These are phyloP conservation scores for Periconia sp. DNA, from an alignment of 2,329 filamentous ascomycete species.

Conservation along the genomic window DNA sequence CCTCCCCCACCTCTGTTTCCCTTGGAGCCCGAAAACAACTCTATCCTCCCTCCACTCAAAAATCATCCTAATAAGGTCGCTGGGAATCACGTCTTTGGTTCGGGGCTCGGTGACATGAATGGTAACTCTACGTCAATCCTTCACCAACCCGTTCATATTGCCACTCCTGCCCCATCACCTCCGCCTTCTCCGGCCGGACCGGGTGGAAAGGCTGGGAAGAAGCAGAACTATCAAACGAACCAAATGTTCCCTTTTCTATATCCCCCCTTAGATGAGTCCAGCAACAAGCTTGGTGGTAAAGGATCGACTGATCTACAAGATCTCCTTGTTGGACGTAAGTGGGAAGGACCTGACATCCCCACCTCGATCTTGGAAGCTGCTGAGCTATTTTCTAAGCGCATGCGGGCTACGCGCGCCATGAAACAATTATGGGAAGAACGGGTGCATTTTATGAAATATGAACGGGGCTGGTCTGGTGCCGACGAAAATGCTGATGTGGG, in stretches of 20 bases:
- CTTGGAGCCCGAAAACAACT: slow-evolving; percentile 88
- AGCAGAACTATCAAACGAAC: slow-evolving; percentile 99
- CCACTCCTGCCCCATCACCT: slow-evolving; percentile 95
- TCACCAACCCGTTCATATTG: slow-evolving; percentile 95
- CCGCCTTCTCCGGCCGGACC: slow-evolving; percentile 86
- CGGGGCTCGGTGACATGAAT: slow-evolving; percentile 55
- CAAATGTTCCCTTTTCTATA: slow-evolving; percentile 99
- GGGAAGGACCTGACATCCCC: slow-evolving; percentile 94
- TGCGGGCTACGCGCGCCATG: slow-evolving; percentile 89
- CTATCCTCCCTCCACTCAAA: slow-evolving; percentile 83
- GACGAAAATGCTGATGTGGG: slow-evolving; percentile 55
- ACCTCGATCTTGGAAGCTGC: slow-evolving; percentile 95
- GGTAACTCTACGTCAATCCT: slow-evolving; percentile 74
- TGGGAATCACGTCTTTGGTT: slow-evolving; percentile 59
- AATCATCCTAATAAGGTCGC: slow-evolving; percentile 67
- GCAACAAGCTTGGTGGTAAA: slow-evolving; percentile 90
- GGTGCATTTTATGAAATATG: slow-evolving; percentile 88
- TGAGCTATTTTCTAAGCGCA: slow-evolving; percentile 85
- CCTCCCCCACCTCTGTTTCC: slow-evolving; percentile 84
- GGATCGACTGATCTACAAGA: slow-evolving; percentile 82
- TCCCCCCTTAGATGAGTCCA: slow-evolving; percentile 85
- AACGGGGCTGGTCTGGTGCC: slow-evolving; percentile 79
- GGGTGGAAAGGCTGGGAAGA: slow-evolving; percentile 91
- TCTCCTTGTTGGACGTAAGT: slow-evolving; percentile 78
- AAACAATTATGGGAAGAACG: slow-evolving; percentile 94